Evolutionary conservation across 1,284 basidiomycete species (phyloP), one percentile per base, ranked within the genome.

Genomic region (Irpex sp.): DNA sequence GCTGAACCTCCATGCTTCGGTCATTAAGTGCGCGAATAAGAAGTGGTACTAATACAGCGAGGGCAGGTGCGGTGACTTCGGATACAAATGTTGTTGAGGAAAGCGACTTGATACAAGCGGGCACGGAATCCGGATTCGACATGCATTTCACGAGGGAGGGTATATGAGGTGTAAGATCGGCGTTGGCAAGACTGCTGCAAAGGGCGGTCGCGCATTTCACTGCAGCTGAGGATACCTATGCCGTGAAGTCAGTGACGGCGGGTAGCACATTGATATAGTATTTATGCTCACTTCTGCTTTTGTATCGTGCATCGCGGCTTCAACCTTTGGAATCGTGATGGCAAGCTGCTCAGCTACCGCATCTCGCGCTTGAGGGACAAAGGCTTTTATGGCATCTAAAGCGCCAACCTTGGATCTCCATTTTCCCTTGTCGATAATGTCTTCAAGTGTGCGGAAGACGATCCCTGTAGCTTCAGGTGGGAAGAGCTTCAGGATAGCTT

Each of bases 401-500:
- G 91, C 93, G n/a, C 93, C 95, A 13, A 97, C 91, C 82, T 99
- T 98, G 66, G 92, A 89, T 70, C 92, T 87, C 97, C 97, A 99
- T 78, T 98, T 98, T 61, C 93, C 94, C 60, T 84, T 85, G 60
- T 93, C 90, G 37, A 98, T 77, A 62, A 93, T 85, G 44, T 79
- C 80, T 74, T 92, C 89, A 36, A 98, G 82, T 4, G 80, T 77
- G 57, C 85, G 82, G 73, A 97, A 91, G 15, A 95, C 84, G 63
- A 89, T 76, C 34, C 88, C 84, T 15, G 88, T 92, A 21, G 94
- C 88, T 76, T 96, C 93, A 3, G 94, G 88, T 26, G 96, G 94
- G 62, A 89, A 86, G 17, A 94, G 83, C 73, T 94, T 93, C 69
- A 97, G 78, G 69, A 98, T 88, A 49, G 91, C 82, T 74, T 94